Percentiles rank a stretch among this genome's conserved stretches.
These are phyloP conservation scores for Fusarium continuum DNA, from an alignment of 2,329 filamentous ascomycete species.

Conservation along the genomic window DNA sequence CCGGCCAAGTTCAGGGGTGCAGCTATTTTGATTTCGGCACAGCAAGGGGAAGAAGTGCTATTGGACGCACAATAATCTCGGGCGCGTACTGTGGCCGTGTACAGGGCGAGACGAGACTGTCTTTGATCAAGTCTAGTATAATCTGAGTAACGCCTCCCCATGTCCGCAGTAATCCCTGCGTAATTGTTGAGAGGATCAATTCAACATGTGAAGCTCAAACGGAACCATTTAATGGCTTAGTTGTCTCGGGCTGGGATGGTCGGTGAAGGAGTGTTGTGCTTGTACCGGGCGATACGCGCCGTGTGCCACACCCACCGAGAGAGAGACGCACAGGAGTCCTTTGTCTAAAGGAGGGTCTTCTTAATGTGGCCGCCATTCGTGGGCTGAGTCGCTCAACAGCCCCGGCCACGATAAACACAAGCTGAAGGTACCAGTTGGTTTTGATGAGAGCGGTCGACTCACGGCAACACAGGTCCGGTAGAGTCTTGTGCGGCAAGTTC, in stretches of 20 bases:
- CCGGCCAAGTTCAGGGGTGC: conserved; percentile 22
- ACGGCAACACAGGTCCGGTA: conserved; percentile 24
- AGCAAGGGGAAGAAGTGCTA: conserved; percentile 17
- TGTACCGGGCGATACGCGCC: conserved; percentile 16
- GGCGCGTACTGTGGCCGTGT: background rate
- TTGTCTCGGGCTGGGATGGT: conserved; percentile 34
- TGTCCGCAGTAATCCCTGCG: conserved; percentile 8
- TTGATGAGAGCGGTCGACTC: conserved; percentile 20
- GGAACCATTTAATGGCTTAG: conserved; percentile 13
- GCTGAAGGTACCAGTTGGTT: conserved; percentile 20
- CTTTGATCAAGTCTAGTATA: background rate
- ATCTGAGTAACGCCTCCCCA: conserved; percentile 3
- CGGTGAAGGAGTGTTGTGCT: conserved; percentile 27
- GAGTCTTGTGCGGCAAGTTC: conserved; percentile 21
- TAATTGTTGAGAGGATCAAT: conserved; percentile 19
- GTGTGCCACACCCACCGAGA: conserved; percentile 14
- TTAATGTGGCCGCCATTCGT: conserved; percentile 18
- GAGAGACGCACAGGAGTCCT: conserved; percentile 5
- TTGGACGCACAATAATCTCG: conserved; percentile 17
- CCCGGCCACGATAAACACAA: conserved; percentile 29
- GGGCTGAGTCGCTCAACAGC: conserved; percentile 27
- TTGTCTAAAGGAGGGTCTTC: conserved; percentile 1
- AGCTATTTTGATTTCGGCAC: conserved; percentile 19
- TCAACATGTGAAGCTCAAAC: conserved; percentile 17
- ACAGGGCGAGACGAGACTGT: background rate